Evolutionary conservation across 2,329 filamentous ascomycete genomes (phyloP).

Genomic region (Trichoderma aggressivum): DNA sequence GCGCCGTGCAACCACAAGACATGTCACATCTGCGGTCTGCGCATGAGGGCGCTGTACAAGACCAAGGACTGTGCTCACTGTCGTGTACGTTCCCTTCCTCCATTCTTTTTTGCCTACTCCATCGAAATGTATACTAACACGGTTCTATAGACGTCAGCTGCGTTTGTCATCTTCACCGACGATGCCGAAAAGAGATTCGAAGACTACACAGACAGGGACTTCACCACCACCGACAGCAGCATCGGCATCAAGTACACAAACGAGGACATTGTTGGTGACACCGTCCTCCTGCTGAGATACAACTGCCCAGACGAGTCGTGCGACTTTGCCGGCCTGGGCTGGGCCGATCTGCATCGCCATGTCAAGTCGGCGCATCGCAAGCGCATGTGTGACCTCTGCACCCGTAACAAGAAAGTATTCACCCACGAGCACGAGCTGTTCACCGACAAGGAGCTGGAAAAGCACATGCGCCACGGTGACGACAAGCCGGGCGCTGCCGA

Average conservation of each 20-base stretch:
- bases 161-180: constrained; percentile 90
- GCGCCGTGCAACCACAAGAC: constrained; percentile 94
- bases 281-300: constrained; percentile 80
- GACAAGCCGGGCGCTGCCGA: constrained; percentile 84
- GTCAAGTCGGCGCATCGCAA: constrained; percentile 79
- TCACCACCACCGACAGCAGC: constrained; percentile 75
- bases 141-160: constrained; percentile 55
- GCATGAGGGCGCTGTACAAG: constrained; percentile 92
- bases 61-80: constrained; percentile 97
- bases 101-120: constrained; percentile 13
- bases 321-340: constrained; percentile 72
- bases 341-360: constrained; percentile 63
- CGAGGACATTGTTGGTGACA: constrained; percentile 86
- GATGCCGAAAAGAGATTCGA: constrained; percentile 77
- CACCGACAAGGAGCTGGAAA: constrained; percentile 72
- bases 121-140: constrained; percentile 18
- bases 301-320: constrained; percentile 86
- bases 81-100: constrained; percentile 57
- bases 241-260: constrained; percentile 91
- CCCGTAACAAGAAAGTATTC: constrained; percentile 95
- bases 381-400: constrained; percentile 86
- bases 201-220: constrained; percentile 72
- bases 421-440: constrained; percentile 97
- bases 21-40: constrained; percentile 91
- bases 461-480: constrained; percentile 87